Evolutionary conservation across 352 stramenopile genomes (phyloP), one percentile per base, ranked within the genome.

Genomic region (Globisporangium abappressorium): DNA sequence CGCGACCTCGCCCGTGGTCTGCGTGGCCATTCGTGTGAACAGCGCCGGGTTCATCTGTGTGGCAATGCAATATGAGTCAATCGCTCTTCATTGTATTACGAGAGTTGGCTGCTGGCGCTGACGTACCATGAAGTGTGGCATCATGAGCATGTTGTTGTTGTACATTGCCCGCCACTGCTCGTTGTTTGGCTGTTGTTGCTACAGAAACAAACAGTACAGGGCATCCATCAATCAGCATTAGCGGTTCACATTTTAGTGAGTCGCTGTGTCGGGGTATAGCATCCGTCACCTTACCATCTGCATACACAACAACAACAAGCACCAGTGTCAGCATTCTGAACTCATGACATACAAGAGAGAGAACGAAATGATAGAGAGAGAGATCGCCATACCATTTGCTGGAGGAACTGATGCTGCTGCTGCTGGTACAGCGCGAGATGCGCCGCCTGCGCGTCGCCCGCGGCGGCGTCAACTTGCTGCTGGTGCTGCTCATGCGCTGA

Each of bases 401-500:
- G 82, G 18, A 93, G 78, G 46, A 89, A 88, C 70, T 93, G 85
- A 53, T 90, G 73, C 71, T 92, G 84, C 73, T 93, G 85, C 41
- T 81, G 75, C 71, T 93, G 85, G 74, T 93, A 91, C 36, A 91
- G 72, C 63, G 85, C 85, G 60, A 93, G 74, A 66, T 91, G 81
- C 65, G 78, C 75, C 34, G 70, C 65, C 57, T 82, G 73, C 20
- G 63, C 64, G 14, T 77, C 75, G 3, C 55, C 69, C 62, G 63
- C 64, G 7, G 75, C 72, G 11, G 75, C 75, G 3, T 51, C 69
- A 49, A 71, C 58, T 18, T 41, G 28, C 34, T 65, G 57, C 28
- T 64, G 66, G 20, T 72, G 55, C 64, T 76, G 75, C 14, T 64
- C 26, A 4, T 49, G 14, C 4, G 30, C 22, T 12, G 30, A 57